phyloP scores from a whole-genome alignment of 2,329 filamentous ascomycete species.

The Aphanoascus verrucosus region DNA sequence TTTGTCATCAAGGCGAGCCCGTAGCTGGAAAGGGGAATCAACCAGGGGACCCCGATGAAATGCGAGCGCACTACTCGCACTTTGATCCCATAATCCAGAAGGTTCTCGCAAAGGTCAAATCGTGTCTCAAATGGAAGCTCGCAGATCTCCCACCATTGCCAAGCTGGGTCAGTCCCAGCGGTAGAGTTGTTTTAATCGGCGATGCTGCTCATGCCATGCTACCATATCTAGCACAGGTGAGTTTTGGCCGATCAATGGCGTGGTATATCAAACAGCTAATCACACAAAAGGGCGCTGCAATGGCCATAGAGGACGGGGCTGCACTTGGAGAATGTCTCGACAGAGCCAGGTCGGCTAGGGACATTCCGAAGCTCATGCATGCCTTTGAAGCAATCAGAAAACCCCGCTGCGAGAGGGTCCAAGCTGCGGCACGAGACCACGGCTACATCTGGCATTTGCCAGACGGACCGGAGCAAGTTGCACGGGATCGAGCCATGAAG shows the following conservation, averaged over 20 bases:
- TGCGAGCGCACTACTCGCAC: slow-evolving; percentile 13
- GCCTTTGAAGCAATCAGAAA: slow-evolving; percentile 7
- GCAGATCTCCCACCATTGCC: slow-evolving; percentile 7
- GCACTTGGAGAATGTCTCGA: slow-evolving; percentile 22
- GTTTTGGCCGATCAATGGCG: not conserved
- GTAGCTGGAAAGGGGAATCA: slow-evolving; percentile 14
- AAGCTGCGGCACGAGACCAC: not conserved
- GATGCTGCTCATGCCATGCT: slow-evolving; percentile 38
- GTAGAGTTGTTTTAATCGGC: slow-evolving; percentile 30
- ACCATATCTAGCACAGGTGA: slow-evolving; percentile 32
- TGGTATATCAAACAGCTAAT: not conserved
- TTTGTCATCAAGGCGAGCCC: slow-evolving; percentile 17
- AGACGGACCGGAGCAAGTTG: slow-evolving; percentile 1
- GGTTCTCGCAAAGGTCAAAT: slow-evolving; percentile 9
- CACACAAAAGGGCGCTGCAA: slow-evolving; percentile 26
- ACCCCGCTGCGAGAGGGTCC: slow-evolving; percentile 7
- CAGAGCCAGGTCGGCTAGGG: not conserved
- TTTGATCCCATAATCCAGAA: slow-evolving; percentile 13
- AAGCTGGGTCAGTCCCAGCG: slow-evolving; percentile 23
- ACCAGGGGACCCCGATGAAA: slow-evolving; percentile 13
- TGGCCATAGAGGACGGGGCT: slow-evolving; percentile 34
- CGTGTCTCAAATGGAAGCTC: slow-evolving; percentile 1
- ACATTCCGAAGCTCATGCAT: slow-evolving; percentile 2
- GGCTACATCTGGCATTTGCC: slow-evolving; percentile 4
- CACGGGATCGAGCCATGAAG: slow-evolving; percentile 1